Base-by-base conservation (phyloP, 2,329 filamentous ascomycete species). In the Mollisiaceae sp. region DNA sequence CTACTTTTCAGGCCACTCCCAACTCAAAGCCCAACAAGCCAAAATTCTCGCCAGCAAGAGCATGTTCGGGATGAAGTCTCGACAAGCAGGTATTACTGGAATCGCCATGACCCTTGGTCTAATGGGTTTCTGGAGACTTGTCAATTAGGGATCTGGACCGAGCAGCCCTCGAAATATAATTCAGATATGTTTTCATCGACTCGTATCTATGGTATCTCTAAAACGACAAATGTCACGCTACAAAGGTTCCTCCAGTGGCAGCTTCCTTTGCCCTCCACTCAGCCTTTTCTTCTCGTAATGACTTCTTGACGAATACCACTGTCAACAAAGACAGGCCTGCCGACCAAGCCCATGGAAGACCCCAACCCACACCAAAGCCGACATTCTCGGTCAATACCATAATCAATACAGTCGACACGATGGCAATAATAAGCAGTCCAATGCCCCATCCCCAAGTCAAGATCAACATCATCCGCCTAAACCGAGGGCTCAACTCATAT, bases 1-100 rank as follows among this genome's bases (percentile, higher is more conserved):
- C 77, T 94, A 93, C 79, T 82, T 88, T 67, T 91, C 90, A 2
- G 92, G 92, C 65, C 90, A 89, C 78, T 81, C 82, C 59, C 91
- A 94, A 77, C 85, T 95, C 36, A 84, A 88, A 72, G 82, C 83
- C 72, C 89, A 92, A 76, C 83, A 85, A 67, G 81, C 83, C n/a
- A 78, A 80, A 66, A 92, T 94, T 67, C 78, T 92, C 65, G 82
- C 85, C 75, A 91, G 89, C 79, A 86, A 86, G 56, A 90, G 89
- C 32, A 83, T 87, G 71, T 89, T 93, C 74, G 90, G 91, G 66
- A 89, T 93, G 84, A 85, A 85, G 68, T 90, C 89, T 71, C 85
- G 91, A 66, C 86, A 85, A 72, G 72, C 87, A 43, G 91, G 90
- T 55, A 89, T 94, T 67, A 82, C 86, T 4, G 82, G 83, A 35